A percentile compares a stretch with the other conserved stretches of the same genome.
Conservation (phyloP, 257 asterid genomes). For the Ophiorrhiza pumila region DNA sequence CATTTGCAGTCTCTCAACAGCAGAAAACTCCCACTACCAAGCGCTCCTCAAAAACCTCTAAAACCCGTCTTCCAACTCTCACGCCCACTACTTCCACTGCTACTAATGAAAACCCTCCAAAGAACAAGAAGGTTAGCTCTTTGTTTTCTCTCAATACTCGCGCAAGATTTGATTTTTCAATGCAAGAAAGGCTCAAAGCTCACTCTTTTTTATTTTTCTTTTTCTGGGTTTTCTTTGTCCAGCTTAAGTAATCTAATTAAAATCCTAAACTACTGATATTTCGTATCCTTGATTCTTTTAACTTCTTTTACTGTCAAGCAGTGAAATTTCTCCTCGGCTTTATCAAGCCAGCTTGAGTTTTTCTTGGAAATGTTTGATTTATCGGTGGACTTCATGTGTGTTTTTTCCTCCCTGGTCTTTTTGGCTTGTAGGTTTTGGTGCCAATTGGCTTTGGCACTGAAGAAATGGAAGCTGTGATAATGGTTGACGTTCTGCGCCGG, state of each 20-base stretch:
- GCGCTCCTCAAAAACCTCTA: constrained; percentile 47
- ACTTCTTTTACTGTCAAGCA: neutral
- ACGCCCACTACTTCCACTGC: constrained; percentile 20
- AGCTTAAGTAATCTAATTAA: neutral
- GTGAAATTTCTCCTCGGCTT: neutral
- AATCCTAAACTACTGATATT: neutral
- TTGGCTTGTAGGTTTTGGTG: constrained; percentile 60
- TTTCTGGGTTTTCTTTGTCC: neutral
- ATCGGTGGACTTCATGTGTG: neutral
- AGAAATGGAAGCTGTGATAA: constrained; percentile 92
- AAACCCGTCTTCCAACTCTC: constrained; percentile 35
- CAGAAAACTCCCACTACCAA: constrained; percentile 31
- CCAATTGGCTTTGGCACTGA: constrained; percentile 92
- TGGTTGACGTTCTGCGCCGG: constrained; percentile 71
- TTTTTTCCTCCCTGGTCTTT: neutral
- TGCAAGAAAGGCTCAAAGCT: neutral
- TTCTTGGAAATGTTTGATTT: neutral
- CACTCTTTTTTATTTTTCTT: neutral
- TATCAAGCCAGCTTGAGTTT: neutral
- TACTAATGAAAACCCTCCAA: constrained; percentile 28
- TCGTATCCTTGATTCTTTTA: neutral
- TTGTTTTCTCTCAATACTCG: neutral
- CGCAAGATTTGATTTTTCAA: neutral
- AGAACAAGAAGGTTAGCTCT: constrained; percentile 51
- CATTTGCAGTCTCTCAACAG: constrained; percentile 12